Conservation (phyloP, 169 alveolate species). For the Cyclospora cayetanensis region DNA sequence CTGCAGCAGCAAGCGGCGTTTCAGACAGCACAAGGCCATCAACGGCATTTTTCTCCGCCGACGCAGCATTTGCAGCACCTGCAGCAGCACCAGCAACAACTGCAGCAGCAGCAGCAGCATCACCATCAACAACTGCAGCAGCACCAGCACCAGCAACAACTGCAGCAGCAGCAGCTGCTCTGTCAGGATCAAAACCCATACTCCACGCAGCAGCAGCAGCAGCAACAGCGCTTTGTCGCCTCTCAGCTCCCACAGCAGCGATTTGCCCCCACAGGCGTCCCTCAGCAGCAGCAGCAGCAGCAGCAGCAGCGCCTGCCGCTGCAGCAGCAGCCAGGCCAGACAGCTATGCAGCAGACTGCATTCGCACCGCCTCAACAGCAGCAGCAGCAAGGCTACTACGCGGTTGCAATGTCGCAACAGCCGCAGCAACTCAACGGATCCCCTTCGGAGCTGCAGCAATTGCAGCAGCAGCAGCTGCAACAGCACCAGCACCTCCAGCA, state of each 20-base stretch:
- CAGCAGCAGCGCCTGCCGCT: not conserved
- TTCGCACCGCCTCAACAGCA: not conserved
- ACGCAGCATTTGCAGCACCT: slow-evolving; percentile 25
- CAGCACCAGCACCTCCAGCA: not conserved
- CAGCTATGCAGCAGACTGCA: too few relatives aligned
- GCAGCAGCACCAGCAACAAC: not conserved
- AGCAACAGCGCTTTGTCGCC: slow-evolving; percentile 37
- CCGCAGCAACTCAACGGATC: slow-evolving; percentile 23
- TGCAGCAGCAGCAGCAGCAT: not conserved
- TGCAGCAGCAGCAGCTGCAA: too few relatives aligned
- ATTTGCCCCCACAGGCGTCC: too few relatives aligned
- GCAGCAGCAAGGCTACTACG: slow-evolving; percentile 19
- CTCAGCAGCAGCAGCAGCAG: slow-evolving; percentile 2
- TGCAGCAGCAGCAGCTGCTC: slow-evolving; percentile 33
- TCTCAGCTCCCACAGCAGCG: slow-evolving; percentile 10
- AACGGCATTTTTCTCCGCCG: slow-evolving; percentile 8
- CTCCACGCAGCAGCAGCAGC: slow-evolving; percentile 43
- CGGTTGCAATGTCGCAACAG: not conserved
- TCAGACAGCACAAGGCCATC: not conserved
- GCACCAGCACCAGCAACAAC: slow-evolving; percentile 15
- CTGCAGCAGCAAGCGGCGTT: not conserved
- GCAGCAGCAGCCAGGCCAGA: slow-evolving; percentile 31
- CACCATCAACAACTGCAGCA: slow-evolving; percentile 6
- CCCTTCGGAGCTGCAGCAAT: too few relatives aligned
- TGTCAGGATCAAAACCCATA: slow-evolving; percentile 7